A percentile compares a stretch with the other conserved stretches of the same genome.
Conservation (phyloP, 805 yeast genomes). For the Candida coquimbonensis region DNA sequence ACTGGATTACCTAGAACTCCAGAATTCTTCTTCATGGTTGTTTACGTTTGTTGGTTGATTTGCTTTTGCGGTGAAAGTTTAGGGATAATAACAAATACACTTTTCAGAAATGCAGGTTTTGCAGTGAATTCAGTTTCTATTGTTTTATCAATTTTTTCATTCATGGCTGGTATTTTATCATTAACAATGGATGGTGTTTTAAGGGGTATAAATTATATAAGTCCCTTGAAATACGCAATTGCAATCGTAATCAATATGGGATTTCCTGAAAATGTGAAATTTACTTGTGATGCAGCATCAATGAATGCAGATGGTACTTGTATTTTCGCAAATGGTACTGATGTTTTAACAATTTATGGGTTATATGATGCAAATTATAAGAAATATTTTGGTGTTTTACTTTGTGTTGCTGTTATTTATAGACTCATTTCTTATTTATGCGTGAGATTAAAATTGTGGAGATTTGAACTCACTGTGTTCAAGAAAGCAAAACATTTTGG, state of each 20-base stretch:
- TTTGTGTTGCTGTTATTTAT: constrained; percentile 35
- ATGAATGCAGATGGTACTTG: constrained; percentile 38
- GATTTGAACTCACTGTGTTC: constrained; percentile 15
- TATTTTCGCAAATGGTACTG: constrained; percentile 43
- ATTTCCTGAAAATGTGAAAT: constrained; percentile 36
- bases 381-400: constrained; percentile 31
- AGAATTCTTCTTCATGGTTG: constrained; percentile 57
- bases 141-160: constrained; percentile 60
- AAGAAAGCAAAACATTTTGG: background rate
- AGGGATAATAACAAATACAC: constrained; percentile 73
- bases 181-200: constrained; percentile 65
- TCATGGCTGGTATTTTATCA: constrained; percentile 83
- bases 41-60: constrained; percentile 45
- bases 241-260: constrained; percentile 48
- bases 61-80: constrained; percentile 78
- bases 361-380: constrained; percentile 23
- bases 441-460: constrained; percentile 14
- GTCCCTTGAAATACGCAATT: constrained; percentile 70
- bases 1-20: constrained; percentile 68
- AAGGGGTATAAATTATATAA: constrained; percentile 65
- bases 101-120: constrained; percentile 69
- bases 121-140: constrained; percentile 70
- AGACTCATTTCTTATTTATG: constrained; percentile 30
- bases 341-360: constrained; percentile 46
- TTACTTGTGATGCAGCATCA: constrained; percentile 37